Conservation (phyloP, 805 yeast genomes). For the Kazachstania taianensis region DNA sequence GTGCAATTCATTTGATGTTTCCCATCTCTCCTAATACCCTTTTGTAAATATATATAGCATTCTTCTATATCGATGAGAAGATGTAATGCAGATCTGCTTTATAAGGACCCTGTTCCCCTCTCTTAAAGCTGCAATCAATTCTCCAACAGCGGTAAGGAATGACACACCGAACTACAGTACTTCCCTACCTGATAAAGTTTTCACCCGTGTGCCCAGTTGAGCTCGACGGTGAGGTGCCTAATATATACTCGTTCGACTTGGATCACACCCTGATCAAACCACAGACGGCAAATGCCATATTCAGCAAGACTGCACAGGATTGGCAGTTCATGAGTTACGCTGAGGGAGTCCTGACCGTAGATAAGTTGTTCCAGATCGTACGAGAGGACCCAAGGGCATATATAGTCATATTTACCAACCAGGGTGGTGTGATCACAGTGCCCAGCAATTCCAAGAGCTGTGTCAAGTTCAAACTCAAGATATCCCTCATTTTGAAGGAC, state of each 20-base stretch:
- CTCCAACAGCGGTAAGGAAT: not conserved
- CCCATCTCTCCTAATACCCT: too few species aligned
- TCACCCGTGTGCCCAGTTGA: conserved; percentile 24
- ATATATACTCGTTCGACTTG: conserved; percentile 68
- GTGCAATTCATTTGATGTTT: conserved; percentile 13
- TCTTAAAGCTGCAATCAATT: too few species aligned
- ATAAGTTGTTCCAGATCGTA: conserved; percentile 11
- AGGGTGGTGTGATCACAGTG: conserved; percentile 43
- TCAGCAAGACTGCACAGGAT: conserved; percentile 51
- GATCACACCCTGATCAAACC: conserved; percentile 72
- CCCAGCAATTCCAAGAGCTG: conserved; percentile 28
- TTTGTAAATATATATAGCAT: too few species aligned
- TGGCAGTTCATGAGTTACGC: conserved; percentile 59
- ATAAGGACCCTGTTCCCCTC: too few species aligned
- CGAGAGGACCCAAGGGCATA: conserved; percentile 23
- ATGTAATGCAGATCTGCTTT: not conserved
- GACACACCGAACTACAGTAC: conserved; percentile 27
- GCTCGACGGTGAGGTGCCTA: conserved; percentile 1
- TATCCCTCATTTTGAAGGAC: conserved; percentile 31
- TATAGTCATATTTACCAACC: conserved; percentile 76
- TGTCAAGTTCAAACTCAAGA: conserved; percentile 33
- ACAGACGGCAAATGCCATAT: conserved; percentile 38
- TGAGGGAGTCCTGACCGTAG: conserved; percentile 9
- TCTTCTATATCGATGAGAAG: too few species aligned
- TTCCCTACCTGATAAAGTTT: conserved; percentile 37